These are phyloP conservation scores for Triticum urartu DNA, from an alignment of 176 grass and related monocot species.

Conservation along the genomic window DNA sequence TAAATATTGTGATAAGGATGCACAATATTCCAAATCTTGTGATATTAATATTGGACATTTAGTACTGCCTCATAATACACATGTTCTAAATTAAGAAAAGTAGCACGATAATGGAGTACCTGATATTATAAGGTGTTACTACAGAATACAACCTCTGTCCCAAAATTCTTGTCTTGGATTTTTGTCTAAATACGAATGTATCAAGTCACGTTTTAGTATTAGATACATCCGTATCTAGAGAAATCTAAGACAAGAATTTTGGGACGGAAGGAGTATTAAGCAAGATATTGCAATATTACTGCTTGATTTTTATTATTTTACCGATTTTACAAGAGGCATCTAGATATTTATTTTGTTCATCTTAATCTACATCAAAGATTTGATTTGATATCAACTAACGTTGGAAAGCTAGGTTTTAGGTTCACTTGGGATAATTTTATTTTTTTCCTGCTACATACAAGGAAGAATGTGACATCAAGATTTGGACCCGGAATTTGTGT, in stretches of 20 bases:
- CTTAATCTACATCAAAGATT: background rate
- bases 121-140: background rate
- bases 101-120: background rate
- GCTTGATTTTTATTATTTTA: background rate
- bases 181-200: no score
- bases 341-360: background rate
- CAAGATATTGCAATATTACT: background rate
- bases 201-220: no score
- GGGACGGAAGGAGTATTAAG: background rate
- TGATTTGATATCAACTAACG: background rate
- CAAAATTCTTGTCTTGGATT: no score
- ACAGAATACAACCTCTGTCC: background rate
- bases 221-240: no score
- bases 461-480: background rate
- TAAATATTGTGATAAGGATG: background rate
- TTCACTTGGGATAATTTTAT: background rate
- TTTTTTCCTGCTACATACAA: background rate
- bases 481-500: background rate
- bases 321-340: background rate
- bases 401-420: background rate
- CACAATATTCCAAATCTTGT: background rate
- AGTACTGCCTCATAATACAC: background rate
- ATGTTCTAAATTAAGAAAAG: background rate
- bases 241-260: no score
- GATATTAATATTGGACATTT: background rate